phyloP scores from a whole-genome alignment of 306 rosid genomes.

The Malus fusca region DNA sequence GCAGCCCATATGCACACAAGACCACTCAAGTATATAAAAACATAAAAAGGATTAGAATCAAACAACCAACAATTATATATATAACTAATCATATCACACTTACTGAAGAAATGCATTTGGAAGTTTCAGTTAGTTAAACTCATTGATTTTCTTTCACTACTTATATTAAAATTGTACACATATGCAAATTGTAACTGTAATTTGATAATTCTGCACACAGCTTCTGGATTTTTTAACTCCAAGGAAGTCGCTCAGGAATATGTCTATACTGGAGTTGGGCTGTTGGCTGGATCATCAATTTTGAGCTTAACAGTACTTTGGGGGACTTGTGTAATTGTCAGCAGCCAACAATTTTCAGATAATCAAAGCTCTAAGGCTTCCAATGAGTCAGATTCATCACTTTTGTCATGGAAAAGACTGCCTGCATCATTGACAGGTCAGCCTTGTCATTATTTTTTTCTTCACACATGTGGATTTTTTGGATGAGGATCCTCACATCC shows the following conservation, averaged over 20 bases:
- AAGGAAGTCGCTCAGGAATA: conserved; percentile 4
- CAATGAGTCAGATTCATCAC: background rate
- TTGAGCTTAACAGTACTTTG: background rate
- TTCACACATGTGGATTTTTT: too few species aligned
- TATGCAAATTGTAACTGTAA: background rate
- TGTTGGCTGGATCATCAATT: conserved; percentile 16
- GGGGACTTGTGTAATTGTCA: conserved; percentile 8
- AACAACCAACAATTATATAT: too few species aligned
- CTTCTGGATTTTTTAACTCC: conserved; percentile 9
- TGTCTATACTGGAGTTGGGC: conserved; percentile 12
- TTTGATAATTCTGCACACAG: background rate
- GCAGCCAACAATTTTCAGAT: conserved; percentile 1
- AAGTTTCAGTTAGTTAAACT: too few species aligned
- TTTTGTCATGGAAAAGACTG: background rate
- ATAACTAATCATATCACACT: too few species aligned
- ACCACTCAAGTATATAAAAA: too few species aligned
- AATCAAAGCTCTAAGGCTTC: background rate
- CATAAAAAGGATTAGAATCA: too few species aligned
- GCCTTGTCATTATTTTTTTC: background rate
- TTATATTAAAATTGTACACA: too few species aligned
- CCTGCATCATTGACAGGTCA: background rate
- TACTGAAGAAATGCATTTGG: too few species aligned
- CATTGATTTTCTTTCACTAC: too few species aligned
- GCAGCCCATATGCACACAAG: too few species aligned
- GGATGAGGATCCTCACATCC: too few species aligned